Evolutionary conservation across 179 eudicot species (phyloP).

Genomic region (Camellia oleifera): DNA sequence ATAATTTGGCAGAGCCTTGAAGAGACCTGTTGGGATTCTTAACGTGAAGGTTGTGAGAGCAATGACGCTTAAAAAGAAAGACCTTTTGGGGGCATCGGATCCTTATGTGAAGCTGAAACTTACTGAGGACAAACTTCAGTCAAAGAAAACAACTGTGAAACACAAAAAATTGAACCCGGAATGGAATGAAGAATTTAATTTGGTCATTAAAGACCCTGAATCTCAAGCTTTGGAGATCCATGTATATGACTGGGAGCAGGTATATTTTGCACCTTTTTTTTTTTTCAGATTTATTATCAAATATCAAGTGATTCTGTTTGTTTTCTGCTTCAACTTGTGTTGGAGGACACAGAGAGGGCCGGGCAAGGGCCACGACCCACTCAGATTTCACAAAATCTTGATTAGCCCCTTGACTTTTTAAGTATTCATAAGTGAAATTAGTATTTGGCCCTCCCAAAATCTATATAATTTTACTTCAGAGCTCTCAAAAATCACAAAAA

Average conservation of each 20-base stretch:
- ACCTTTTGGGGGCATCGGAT: conserved; percentile 77
- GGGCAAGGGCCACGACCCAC: too few species aligned
- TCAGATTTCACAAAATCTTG: too few species aligned
- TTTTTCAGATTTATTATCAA: not conserved
- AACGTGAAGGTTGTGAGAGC: conserved; percentile 72
- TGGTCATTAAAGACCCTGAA: conserved; percentile 73
- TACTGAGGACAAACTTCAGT: conserved; percentile 63
- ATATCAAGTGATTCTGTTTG: not conserved
- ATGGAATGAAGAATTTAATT: conserved; percentile 86
- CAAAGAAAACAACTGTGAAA: conserved; percentile 84
- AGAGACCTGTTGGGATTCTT: conserved; percentile 81
- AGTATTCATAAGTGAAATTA: too few species aligned
- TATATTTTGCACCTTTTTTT: conserved; percentile 21
- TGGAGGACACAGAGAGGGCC: not conserved
- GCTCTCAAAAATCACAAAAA: too few species aligned
- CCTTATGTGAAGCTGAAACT: conserved; percentile 82
- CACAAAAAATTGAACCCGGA: conserved; percentile 87
- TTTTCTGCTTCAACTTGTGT: conserved; percentile 2
- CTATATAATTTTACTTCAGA: too few species aligned
- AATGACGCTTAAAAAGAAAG: conserved; percentile 77
- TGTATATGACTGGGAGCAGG: conserved; percentile 96
- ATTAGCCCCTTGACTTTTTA: too few species aligned
- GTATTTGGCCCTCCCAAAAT: too few species aligned
- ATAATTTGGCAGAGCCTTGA: conserved; percentile 61
- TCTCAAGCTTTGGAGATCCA: conserved; percentile 51